Evolutionary conservation across 768 basidiomycete species (phyloP), one percentile per base, ranked within the genome.

Genomic region (Artomyces pyxidatus): DNA sequence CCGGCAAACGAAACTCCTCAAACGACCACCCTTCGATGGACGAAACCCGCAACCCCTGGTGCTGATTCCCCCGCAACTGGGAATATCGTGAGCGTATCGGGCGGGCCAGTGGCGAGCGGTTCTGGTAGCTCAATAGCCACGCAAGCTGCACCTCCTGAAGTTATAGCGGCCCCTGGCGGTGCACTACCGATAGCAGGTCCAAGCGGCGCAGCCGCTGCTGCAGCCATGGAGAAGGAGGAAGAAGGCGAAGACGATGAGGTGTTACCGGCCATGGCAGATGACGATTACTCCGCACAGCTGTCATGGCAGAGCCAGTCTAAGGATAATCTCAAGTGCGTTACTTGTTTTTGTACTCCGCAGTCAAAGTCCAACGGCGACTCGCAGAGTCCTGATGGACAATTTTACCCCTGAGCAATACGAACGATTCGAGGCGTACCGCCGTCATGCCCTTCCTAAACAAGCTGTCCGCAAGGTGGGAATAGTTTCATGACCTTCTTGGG

Each of bases 221-320:
- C 42, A 12, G 42, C 32, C 3, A 58, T 49, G 32, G 65, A 60
- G 32, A 71, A 72, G 28, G 76, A 75, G 42, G 76, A 84, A n/a
- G 85, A 67, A 0, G 88, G 83, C 49, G 85, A 76, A 9, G 87
- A 89, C 43, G 88, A 90, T 50, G 86, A 90, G 55, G 62, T 87
- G 37, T 61, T 88, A 28, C 85, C 86, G 38, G 85, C 84, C 7
- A 89, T 90, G 88, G 88, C 87, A 1, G 88, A 91, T 52, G 88
- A 90, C 53, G 88, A 90, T 54, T 90, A 88, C 63, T 88, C 87
- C 10, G 85, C 86, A 1, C 88, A 89, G 58, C 62, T 83, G 47
- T 83, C 82, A 4, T 89, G 81, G 79, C 83, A 89, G 66, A 88
- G 85, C 53, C 87, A 90, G 69, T 87, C 87, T 39, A 90, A 90